phyloP scores from a whole-genome alignment of 1,284 basidiomycete species.

The Paramarasmius palmivorus region DNA sequence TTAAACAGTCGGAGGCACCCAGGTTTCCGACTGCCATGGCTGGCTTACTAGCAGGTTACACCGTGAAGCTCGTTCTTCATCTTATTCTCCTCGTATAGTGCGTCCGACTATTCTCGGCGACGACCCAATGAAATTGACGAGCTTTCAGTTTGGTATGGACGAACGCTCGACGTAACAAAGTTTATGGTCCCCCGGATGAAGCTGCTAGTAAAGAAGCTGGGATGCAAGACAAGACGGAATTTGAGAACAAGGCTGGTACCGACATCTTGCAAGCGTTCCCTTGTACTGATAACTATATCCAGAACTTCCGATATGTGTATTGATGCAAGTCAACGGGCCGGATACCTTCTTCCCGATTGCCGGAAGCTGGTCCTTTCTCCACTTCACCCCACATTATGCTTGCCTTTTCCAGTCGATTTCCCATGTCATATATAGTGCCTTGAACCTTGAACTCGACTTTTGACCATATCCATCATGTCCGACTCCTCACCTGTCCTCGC shows the following conservation, averaged over 20 bases:
- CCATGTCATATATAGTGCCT: too few species aligned
- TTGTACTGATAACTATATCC: too few species aligned
- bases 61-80: constrained; percentile 20
- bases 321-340: too few species aligned
- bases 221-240: constrained; percentile 23
- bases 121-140: neutral
- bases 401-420: too few species aligned
- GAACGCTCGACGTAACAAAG: constrained; percentile 15
- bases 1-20: constrained; percentile 3
- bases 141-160: constrained; percentile 14
- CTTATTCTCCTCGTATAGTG: constrained; percentile 16
- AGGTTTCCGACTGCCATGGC: constrained; percentile 14
- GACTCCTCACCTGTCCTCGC: constrained; percentile 18
- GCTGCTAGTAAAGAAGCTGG: constrained; percentile 19
- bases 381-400: too few species aligned
- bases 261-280: too few species aligned
- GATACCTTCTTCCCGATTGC: too few species aligned
- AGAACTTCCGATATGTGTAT: too few species aligned
- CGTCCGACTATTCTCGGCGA: neutral
- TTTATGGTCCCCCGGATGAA: constrained; percentile 18
- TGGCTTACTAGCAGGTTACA: constrained; percentile 20
- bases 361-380: too few species aligned
- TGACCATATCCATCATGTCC: constrained; percentile 3
- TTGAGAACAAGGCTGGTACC: constrained; percentile 17
- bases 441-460: neutral